Conservation (phyloP, 2,329 filamentous ascomycete species). For the Fusarium poae region DNA sequence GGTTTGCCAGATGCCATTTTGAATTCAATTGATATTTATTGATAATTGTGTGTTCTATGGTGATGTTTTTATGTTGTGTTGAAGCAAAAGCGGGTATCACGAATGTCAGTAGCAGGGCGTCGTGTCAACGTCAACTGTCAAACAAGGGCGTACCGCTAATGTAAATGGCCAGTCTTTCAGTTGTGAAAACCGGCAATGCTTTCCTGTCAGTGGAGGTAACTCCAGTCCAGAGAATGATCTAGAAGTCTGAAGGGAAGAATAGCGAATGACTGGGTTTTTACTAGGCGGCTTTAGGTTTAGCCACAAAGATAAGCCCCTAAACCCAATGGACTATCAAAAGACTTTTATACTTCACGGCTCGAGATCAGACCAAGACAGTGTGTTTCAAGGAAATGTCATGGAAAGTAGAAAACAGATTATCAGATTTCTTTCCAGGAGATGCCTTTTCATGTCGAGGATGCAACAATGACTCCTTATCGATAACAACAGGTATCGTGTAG, state of each 20-base stretch:
- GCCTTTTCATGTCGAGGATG: no score
- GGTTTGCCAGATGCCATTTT: neutral
- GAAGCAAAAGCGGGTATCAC: neutral
- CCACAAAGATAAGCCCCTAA: accelerated
- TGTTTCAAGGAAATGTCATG: no score
- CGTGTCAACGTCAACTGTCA: neutral
- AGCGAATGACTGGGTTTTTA: accelerated
- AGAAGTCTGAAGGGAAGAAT: neutral
- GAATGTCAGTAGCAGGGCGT: neutral
- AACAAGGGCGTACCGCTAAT: neutral
- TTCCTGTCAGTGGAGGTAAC: neutral
- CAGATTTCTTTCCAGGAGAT: no score
- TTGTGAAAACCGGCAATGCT: neutral
- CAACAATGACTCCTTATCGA: no score
- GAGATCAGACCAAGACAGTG: no score
- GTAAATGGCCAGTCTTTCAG: neutral
- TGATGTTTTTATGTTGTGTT: neutral
- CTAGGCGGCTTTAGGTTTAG: neutral
- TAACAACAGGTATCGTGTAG: no score
- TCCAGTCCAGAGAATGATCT: neutral
- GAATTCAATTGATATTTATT: neutral
- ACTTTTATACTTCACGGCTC: no score
- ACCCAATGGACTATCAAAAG: neutral
- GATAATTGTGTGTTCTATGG: neutral
- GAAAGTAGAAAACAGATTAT: no score